Base-by-base conservation (phyloP, 805 yeast species). In the Candida ulmi region DNA sequence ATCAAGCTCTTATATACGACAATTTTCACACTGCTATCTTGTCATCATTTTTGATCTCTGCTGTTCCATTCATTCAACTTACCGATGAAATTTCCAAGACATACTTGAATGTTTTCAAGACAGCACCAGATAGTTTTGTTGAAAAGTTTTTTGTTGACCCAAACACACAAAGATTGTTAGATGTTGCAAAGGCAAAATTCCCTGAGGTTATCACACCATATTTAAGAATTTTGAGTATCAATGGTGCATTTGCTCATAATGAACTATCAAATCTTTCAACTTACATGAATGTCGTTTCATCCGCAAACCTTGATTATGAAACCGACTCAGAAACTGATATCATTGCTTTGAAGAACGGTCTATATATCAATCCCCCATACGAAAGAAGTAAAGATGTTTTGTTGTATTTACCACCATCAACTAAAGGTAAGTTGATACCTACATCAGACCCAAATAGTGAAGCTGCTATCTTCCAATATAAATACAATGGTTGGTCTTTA, bases 401-500 rank as follows among this genome's bases (percentile, higher is more conserved):
- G 17, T 46, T 77, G 30, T 64, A 65, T 13, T 52, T 78, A 17
- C 72, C 75, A 3, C 55, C 63, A 44, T 80, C 80, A 3, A 84
- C 95, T 0, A 74, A 68, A 40, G 97, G 91, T 3, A 81, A 83
- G 47, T 60, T 86, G 3, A 60, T 90, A 24, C 80, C 87, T 1
- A 68, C 76, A 4, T 54, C 63, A 3, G 60, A 64, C 12, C 60
- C 61, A 19, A 55, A 62, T 8, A 48, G 63, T 9, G 55, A 51
- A 27, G 62, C 66, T 15, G 83, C 84, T 3, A 72, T 87, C 17
- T 88, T 93, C 63, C 63, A 81, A 21, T 76, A 83, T 55, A 70
- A 72, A 4, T 88, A 80, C 56, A 85, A 80, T 54, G 97, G 97
- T 1, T 88, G 97, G 95, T 74, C 95, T 0, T 61, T 84, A 21